phyloP scores from a whole-genome alignment of 495 filamentous ascomycete genomes.

The Neurospora pannonica region DNA sequence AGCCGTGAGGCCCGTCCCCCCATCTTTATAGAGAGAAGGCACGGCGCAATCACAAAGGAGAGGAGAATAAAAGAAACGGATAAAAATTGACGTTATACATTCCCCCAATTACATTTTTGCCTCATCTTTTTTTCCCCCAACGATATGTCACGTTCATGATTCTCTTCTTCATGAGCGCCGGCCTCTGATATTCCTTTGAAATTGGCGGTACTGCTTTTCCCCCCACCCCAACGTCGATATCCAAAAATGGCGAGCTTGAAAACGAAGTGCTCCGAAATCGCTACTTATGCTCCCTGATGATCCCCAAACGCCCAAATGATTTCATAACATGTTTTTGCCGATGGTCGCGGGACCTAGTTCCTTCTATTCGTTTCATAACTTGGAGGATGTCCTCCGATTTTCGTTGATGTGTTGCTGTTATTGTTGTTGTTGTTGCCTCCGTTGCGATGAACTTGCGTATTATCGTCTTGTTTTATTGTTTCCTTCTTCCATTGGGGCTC shows the following conservation, averaged over 20 bases:
- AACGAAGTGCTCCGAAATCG: background rate
- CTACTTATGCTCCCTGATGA: background rate
- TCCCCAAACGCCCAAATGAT: background rate
- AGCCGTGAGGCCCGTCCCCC: conserved; percentile 39
- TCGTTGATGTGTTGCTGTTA: background rate
- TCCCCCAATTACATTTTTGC: background rate
- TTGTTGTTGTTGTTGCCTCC: background rate
- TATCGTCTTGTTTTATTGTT: too few species aligned
- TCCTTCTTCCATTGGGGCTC: background rate
- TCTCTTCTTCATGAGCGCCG: too few species aligned
- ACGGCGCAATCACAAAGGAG: conserved; percentile 30
- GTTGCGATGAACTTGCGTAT: background rate
- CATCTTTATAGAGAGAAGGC: conserved; percentile 21
- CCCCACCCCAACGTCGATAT: background rate
- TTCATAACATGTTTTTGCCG: background rate
- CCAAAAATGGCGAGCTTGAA: background rate
- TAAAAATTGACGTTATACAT: background rate
- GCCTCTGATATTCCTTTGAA: too few species aligned
- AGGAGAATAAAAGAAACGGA: conserved; percentile 21
- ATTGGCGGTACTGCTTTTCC: conserved; percentile 11
- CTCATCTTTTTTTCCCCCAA: background rate
- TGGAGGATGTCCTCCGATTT: background rate
- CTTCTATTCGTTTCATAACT: background rate
- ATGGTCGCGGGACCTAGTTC: background rate
- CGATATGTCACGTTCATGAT: too few species aligned